phyloP scores from a whole-genome alignment of 2,329 filamentous ascomycete genomes.

The Botrytis paeoniae region DNA sequence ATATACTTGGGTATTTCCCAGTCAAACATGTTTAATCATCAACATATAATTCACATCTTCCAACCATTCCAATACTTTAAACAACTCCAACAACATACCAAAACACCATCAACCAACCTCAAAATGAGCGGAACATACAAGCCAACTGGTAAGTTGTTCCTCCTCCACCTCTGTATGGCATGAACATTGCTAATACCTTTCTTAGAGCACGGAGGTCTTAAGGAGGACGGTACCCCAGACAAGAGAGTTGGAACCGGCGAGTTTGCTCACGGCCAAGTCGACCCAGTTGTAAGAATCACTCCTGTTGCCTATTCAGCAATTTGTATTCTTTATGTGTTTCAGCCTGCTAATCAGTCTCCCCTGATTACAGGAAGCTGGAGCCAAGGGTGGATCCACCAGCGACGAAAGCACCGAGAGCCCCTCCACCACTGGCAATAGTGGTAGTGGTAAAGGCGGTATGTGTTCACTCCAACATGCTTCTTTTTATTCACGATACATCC shows the following conservation, averaged over 20 bases:
- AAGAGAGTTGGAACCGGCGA: conserved; percentile 42
- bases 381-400: background rate
- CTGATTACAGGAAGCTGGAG: background rate
- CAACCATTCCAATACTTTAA: background rate
- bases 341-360: background rate
- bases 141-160: conserved; percentile 21
- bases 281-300: background rate
- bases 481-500: background rate
- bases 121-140: conserved; percentile 26
- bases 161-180: background rate
- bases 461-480: background rate
- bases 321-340: background rate
- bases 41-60: background rate
- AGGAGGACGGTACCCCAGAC: conserved; percentile 44
- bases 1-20: background rate
- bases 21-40: background rate
- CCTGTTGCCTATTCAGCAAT: conserved; percentile 8
- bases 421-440: background rate
- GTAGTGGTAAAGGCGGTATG: conserved; percentile 1
- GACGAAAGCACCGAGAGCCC: background rate
- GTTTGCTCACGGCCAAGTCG: conserved; percentile 9
- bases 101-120: conserved; percentile 12
- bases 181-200: background rate
- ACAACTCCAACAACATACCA: background rate
- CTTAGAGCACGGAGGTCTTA: conserved; percentile 43